phyloP scores from a whole-genome alignment of 352 stramenopile genomes.

The Pythium pyrilobum region DNA sequence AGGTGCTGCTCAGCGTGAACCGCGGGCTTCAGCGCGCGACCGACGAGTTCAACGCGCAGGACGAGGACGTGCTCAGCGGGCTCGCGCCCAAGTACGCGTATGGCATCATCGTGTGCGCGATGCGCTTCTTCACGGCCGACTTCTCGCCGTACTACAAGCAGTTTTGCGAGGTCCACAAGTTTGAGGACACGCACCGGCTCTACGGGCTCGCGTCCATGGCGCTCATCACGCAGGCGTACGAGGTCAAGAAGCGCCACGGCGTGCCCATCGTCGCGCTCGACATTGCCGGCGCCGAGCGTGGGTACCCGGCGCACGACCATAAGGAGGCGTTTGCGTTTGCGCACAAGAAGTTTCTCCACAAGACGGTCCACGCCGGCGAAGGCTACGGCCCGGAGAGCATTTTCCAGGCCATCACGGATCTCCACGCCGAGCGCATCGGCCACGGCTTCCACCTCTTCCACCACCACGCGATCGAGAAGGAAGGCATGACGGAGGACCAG shows the following conservation, averaged over 20 bases:
- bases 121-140: slow-evolving; percentile 81
- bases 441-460: slow-evolving; percentile 84
- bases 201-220: slow-evolving; percentile 82
- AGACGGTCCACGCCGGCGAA: slow-evolving; percentile 86
- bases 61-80: slow-evolving; percentile 40
- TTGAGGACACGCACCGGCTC: slow-evolving; percentile 64
- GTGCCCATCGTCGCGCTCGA: slow-evolving; percentile 85
- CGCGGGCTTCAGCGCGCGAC: slow-evolving; percentile 54
- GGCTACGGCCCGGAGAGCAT: slow-evolving; percentile 86
- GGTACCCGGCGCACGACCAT: slow-evolving; percentile 78
- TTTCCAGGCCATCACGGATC: slow-evolving; percentile 80
- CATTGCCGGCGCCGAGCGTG: slow-evolving; percentile 74
- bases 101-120: slow-evolving; percentile 87
- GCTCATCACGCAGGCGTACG: slow-evolving; percentile 74
- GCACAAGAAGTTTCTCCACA: slow-evolving; percentile 87
- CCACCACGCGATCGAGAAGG: slow-evolving; percentile 64
- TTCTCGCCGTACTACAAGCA: slow-evolving; percentile 83
- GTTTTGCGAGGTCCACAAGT: slow-evolving; percentile 76
- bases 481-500: slow-evolving; percentile 36
- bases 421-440: slow-evolving; percentile 83
- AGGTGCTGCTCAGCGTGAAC: slow-evolving; percentile 69
- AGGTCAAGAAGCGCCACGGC: slow-evolving; percentile 53
- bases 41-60: slow-evolving; percentile 55
- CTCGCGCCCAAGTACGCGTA: slow-evolving; percentile 69
- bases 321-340: slow-evolving; percentile 79